Conservation (phyloP, 352 stramenopile species). For the Phytophthora parvispora region DNA sequence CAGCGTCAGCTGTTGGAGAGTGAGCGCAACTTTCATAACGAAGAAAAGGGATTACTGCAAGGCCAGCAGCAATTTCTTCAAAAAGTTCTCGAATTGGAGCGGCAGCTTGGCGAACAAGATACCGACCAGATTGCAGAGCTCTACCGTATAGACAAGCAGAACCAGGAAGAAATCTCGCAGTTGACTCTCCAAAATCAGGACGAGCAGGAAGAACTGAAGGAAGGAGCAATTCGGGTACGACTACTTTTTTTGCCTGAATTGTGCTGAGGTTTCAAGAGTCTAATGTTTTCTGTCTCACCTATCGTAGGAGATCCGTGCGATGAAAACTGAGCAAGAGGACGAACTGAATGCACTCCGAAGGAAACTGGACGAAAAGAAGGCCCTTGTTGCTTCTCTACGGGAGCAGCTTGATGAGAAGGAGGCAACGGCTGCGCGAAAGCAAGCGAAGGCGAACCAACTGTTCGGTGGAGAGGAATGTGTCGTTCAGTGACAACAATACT, state of each 20-base stretch:
- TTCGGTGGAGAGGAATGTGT: slow-evolving; percentile 68
- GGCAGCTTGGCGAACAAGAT: slow-evolving; percentile 69
- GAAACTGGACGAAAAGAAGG: slow-evolving; percentile 62
- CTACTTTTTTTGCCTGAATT: not conserved
- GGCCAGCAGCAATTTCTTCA: slow-evolving; percentile 70
- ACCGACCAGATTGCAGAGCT: slow-evolving; percentile 74
- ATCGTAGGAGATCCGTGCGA: slow-evolving; percentile 59
- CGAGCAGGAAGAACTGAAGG: slow-evolving; percentile 71
- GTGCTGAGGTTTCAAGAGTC: not conserved
- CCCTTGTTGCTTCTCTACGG: slow-evolving; percentile 53
- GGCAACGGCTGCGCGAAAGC: slow-evolving; percentile 43
- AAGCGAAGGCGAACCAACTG: slow-evolving; percentile 48
- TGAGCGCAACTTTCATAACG: slow-evolving; percentile 71
- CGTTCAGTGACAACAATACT: slow-evolving; percentile 39
- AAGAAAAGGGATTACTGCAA: slow-evolving; percentile 76
- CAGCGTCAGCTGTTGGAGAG: slow-evolving; percentile 68
- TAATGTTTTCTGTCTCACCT: not conserved
- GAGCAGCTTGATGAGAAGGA: slow-evolving; percentile 69
- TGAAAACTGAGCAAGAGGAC: slow-evolving; percentile 73
- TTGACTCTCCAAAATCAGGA: slow-evolving; percentile 59
- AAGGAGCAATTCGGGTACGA: slow-evolving; percentile 60
- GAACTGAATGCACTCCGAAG: slow-evolving; percentile 55
- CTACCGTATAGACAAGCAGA: slow-evolving; percentile 70
- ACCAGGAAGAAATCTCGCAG: slow-evolving; percentile 51
- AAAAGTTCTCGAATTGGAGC: slow-evolving; percentile 73